A percentile compares a stretch with the other conserved stretches of the same genome.
These are phyloP conservation scores for Xylaria sp. DNA, from an alignment of 2,329 filamentous ascomycete species.

Conservation along the genomic window DNA sequence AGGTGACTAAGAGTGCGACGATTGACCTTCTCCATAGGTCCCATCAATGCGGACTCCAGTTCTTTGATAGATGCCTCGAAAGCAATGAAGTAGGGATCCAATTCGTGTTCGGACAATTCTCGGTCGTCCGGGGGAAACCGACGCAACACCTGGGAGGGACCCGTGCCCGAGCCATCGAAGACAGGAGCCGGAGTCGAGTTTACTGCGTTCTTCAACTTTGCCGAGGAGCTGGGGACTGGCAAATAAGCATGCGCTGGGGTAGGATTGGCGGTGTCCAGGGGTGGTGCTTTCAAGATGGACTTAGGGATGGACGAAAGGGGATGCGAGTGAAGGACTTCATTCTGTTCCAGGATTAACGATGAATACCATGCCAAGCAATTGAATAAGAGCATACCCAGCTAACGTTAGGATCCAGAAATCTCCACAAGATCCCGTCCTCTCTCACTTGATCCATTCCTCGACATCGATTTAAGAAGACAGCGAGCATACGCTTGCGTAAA, in stretches of 20 bases:
- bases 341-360: conserved; percentile 64
- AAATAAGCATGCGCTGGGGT: conserved; percentile 87
- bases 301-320: conserved; percentile 93
- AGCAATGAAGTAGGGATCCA: conserved; percentile 95
- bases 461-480: conserved; percentile 94
- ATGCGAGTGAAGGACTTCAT: conserved; percentile 92
- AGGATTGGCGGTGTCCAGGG: conserved; percentile 92
- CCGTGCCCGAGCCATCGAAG: conserved; percentile 52
- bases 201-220: conserved; percentile 77
- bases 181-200: conserved; percentile 51
- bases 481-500: conserved; percentile 93
- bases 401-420: conserved; percentile 95
- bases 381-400: conserved; percentile 80
- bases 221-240: conserved; percentile 84
- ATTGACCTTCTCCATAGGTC: conserved; percentile 97
- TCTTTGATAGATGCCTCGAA: conserved; percentile 95
- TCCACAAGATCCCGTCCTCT: conserved; percentile 96
- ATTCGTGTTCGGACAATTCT: conserved; percentile 83
- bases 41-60: conserved; percentile 85
- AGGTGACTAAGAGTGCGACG: conserved; percentile 87
- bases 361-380: conserved; percentile 1
- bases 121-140: conserved; percentile 85
- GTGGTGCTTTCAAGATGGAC: conserved; percentile 93
- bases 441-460: conserved; percentile 90
- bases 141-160: conserved; percentile 70